Conservation (phyloP, 2,329 filamentous ascomycete species). For the Polychaeton citri region DNA sequence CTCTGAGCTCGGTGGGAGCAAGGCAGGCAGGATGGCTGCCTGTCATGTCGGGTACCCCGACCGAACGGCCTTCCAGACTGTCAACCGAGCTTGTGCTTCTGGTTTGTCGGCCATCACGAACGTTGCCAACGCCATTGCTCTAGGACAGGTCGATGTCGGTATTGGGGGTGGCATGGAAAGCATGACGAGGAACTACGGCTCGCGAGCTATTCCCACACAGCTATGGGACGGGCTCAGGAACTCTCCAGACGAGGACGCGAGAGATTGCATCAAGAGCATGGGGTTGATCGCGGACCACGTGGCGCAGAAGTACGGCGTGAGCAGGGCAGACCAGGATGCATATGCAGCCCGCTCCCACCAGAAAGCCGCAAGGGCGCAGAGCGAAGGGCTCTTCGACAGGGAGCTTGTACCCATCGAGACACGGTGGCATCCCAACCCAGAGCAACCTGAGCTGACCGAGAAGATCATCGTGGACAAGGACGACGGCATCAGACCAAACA, state of each 20-base stretch:
- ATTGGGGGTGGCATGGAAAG: constrained; percentile 89
- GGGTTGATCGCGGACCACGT: constrained; percentile 85
- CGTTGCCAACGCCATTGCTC: constrained; percentile 62
- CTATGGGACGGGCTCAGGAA: constrained; percentile 63
- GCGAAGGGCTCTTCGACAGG: constrained; percentile 53
- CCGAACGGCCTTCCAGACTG: constrained; percentile 65
- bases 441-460: constrained; percentile 34
- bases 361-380: constrained; percentile 58
- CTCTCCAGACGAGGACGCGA: constrained; percentile 51
- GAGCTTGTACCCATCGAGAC: constrained; percentile 77
- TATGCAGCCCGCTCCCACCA: constrained; percentile 65
- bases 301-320: constrained; percentile 60
- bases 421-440: constrained; percentile 51
- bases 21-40: constrained; percentile 82
- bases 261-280: constrained; percentile 91
- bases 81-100: constrained; percentile 76
- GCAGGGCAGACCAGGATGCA: constrained; percentile 63
- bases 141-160: constrained; percentile 57
- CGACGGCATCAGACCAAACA: constrained; percentile 64
- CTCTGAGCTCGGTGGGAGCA: constrained; percentile 78
- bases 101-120: constrained; percentile 64
- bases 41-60: constrained; percentile 68
- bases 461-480: constrained; percentile 59
- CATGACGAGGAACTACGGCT: constrained; percentile 87
- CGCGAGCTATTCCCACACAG: constrained; percentile 67